Conservation (phyloP, 352 stramenopile species). For the Phytophthora chlamydospora region DNA sequence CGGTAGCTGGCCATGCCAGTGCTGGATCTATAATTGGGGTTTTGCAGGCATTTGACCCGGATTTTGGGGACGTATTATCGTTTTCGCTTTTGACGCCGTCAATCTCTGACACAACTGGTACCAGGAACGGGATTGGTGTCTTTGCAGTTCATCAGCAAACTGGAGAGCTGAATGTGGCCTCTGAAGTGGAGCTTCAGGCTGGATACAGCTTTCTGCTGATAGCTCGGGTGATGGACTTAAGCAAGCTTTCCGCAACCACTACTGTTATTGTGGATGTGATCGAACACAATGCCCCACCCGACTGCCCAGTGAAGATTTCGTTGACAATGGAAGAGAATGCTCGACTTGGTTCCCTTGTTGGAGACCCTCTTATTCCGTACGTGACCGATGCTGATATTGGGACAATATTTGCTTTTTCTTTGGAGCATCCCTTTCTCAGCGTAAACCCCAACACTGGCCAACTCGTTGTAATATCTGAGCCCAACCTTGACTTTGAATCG, state of each 20-base stretch:
- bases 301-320: constrained; percentile 9
- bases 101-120: neutral
- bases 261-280: constrained; percentile 20
- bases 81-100: constrained; percentile 16
- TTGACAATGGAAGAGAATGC: constrained; percentile 31
- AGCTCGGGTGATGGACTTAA: constrained; percentile 18
- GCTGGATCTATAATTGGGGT: constrained; percentile 20
- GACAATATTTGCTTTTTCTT: constrained; percentile 28
- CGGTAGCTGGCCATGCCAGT: constrained; percentile 23
- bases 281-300: constrained; percentile 21
- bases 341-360: constrained; percentile 21
- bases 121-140: constrained; percentile 13
- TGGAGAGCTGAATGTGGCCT: constrained; percentile 22
- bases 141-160: constrained; percentile 29
- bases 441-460: constrained; percentile 30
- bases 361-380: constrained; percentile 11
- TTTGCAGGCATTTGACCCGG: constrained; percentile 28
- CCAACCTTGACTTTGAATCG: constrained; percentile 40
- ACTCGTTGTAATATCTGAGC: constrained; percentile 25
- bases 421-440: constrained; percentile 37
- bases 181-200: constrained; percentile 15
- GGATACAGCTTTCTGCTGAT: constrained; percentile 19
- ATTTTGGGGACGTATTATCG: constrained; percentile 23
- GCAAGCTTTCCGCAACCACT: constrained; percentile 1
- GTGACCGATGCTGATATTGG: constrained; percentile 32